Conservation (phyloP, 805 yeast species). For the Wickerhamiella domercqiae region DNA sequence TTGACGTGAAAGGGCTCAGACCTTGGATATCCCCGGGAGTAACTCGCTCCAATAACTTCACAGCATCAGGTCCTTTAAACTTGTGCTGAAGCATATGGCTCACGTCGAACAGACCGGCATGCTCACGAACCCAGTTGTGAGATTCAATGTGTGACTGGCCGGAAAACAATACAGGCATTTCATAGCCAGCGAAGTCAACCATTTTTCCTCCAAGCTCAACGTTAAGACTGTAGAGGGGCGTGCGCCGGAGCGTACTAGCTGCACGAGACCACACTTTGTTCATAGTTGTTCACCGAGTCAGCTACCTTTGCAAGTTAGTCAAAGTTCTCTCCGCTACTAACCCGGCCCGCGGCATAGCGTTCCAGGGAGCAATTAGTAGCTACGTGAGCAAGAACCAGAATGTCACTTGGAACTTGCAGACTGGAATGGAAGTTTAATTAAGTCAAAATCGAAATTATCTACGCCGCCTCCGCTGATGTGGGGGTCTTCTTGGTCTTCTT, state of each 20-base stretch:
- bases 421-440: too few relatives aligned
- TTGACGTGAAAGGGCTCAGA: conserved; percentile 44
- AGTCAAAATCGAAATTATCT: too few relatives aligned
- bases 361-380: too few relatives aligned
- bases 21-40: conserved; percentile 75
- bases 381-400: too few relatives aligned
- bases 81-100: conserved; percentile 94
- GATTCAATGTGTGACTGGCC: conserved; percentile 83
- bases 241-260: conserved; percentile 22
- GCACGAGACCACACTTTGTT: neutral
- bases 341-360: too few relatives aligned
- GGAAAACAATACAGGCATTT: conserved; percentile 83
- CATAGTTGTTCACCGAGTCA: conserved; percentile 2
- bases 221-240: conserved; percentile 76
- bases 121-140: conserved; percentile 80
- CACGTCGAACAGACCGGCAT: conserved; percentile 89
- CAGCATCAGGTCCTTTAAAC: conserved; percentile 52
- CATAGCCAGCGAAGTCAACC: conserved; percentile 94
- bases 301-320: too few relatives aligned
- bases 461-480: neutral
- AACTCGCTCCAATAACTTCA: conserved; percentile 53
- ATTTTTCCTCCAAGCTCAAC: conserved; percentile 66
- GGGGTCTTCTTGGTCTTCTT: conserved; percentile 23
- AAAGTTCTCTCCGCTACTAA: too few relatives aligned
- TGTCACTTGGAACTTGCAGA: too few relatives aligned